These are phyloP conservation scores for Fraxinus paxiana DNA, from an alignment of 305 asterid species.

Conservation along the genomic window DNA sequence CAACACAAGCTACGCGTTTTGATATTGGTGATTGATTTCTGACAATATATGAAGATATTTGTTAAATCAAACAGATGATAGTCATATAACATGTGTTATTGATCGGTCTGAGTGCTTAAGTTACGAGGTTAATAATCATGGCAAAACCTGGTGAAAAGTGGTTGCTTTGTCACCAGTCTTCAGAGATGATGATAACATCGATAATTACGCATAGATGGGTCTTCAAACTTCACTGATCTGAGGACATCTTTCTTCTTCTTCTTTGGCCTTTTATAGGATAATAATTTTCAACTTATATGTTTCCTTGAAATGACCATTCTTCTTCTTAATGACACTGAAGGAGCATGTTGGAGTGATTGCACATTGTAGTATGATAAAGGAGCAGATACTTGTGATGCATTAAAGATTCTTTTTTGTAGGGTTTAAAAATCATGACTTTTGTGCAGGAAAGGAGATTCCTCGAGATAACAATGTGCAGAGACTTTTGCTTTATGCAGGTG, in stretches of 20 bases:
- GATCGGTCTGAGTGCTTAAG: background rate
- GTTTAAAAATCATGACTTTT: slow-evolving; percentile 16
- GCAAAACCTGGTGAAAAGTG: background rate
- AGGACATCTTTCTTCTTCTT: background rate
- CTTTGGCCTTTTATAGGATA: background rate
- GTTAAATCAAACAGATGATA: background rate
- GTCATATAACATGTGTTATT: background rate
- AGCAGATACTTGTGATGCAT: slow-evolving; percentile 2
- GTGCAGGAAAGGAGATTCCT: slow-evolving; percentile 72
- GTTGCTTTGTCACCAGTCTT: background rate
- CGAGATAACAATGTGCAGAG: slow-evolving; percentile 45
- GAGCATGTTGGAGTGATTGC: background rate
- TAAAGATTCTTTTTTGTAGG: slow-evolving; percentile 6
- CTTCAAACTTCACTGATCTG: background rate
- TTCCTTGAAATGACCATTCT: background rate
- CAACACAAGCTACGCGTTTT: background rate
- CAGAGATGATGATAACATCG: background rate
- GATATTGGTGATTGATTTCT: background rate
- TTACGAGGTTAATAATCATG: background rate
- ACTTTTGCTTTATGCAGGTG: slow-evolving; percentile 52
- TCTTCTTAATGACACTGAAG: background rate
- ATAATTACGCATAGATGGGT: background rate
- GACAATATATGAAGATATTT: background rate
- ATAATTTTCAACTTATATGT: background rate
- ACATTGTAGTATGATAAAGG: slow-evolving; percentile 11